Conservation (phyloP, 352 stramenopile species). For the Phytophthora chlamydospora region DNA sequence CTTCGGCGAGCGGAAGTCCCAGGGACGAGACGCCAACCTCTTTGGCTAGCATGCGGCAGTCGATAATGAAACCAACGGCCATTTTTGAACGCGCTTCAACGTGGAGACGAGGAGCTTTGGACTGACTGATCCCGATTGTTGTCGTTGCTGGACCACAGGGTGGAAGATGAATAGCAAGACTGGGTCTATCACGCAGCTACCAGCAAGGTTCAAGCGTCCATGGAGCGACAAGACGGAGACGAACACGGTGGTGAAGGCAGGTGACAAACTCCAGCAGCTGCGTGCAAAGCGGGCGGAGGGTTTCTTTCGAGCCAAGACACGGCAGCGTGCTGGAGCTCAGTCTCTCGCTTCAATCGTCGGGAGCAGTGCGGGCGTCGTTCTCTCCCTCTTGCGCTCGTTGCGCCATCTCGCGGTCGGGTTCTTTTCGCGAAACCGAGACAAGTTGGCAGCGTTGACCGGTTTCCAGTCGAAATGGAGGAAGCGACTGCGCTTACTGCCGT, state of each 20-base stretch:
- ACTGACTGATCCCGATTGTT: conserved; percentile 10
- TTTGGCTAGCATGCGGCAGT: conserved; percentile 29
- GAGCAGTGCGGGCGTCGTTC: conserved; percentile 3
- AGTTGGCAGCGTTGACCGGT: conserved; percentile 8
- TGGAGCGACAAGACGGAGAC: conserved; percentile 20
- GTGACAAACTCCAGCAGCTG: conserved; percentile 22
- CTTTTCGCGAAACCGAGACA: conserved; percentile 6
- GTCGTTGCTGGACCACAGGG: conserved; percentile 1
- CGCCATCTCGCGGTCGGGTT: conserved; percentile 15
- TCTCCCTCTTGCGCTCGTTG: conserved; percentile 23
- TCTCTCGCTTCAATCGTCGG: conserved; percentile 10
- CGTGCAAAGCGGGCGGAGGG: conserved; percentile 22
- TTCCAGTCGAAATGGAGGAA: conserved; percentile 23
- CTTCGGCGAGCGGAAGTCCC: conserved; percentile 61
- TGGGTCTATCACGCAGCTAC: conserved; percentile 27
- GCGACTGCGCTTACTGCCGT: conserved; percentile 15
- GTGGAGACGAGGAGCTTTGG: conserved; percentile 17
- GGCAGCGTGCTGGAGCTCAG: conserved; percentile 17
- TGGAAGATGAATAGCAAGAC: conserved; percentile 17
- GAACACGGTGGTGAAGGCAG: conserved; percentile 1
- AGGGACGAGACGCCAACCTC: conserved; percentile 19
- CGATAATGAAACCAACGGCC: conserved; percentile 16
- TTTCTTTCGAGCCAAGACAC: conserved; percentile 31
- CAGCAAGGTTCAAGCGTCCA: conserved; percentile 28
- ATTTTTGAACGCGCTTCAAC: conserved; percentile 19